Evolutionary conservation across 306 rosid genomes (phyloP).

Genomic region (Vigna reflexopilosa): DNA sequence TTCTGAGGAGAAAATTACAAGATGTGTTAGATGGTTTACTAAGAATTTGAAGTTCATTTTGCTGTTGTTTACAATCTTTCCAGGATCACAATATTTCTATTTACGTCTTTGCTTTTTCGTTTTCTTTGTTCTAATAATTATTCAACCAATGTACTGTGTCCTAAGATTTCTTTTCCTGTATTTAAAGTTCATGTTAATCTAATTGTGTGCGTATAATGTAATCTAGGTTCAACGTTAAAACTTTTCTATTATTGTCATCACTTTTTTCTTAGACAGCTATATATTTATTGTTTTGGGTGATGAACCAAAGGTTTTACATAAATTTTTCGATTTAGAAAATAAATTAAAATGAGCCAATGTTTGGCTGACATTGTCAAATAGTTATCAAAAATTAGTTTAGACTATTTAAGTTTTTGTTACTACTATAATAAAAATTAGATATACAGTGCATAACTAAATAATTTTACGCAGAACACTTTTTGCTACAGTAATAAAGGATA

Average conservation of each 20-base stretch:
- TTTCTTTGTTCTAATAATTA: slow-evolving; percentile 14
- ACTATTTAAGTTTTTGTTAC: too few relatives aligned
- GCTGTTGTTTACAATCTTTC: slow-evolving; percentile 6
- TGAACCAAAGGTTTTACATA: too few relatives aligned
- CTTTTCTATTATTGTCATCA: not conserved
- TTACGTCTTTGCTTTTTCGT: not conserved
- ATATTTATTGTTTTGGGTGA: too few relatives aligned
- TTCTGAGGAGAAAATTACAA: slow-evolving; percentile 1
- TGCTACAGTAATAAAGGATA: too few relatives aligned
- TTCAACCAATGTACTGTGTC: not conserved
- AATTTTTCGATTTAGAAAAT: too few relatives aligned
- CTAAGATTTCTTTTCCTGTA: not conserved
- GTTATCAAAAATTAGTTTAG: too few relatives aligned
- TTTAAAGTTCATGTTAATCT: not conserved
- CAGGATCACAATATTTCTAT: not conserved
- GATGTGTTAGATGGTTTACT: not conserved
- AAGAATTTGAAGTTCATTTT: slow-evolving; percentile 19
- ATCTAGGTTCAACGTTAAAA: not conserved
- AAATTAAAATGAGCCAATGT: too few relatives aligned
- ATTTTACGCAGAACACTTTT: too few relatives aligned
- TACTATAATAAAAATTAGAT: too few relatives aligned
- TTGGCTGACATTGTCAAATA: too few relatives aligned
- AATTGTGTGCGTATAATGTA: not conserved
- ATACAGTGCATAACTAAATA: too few relatives aligned
- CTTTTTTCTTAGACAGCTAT: not conserved